Evolutionary conservation across 169 alveolate species (phyloP).

Genomic region (Plasmodium billcollinsi): DNA sequence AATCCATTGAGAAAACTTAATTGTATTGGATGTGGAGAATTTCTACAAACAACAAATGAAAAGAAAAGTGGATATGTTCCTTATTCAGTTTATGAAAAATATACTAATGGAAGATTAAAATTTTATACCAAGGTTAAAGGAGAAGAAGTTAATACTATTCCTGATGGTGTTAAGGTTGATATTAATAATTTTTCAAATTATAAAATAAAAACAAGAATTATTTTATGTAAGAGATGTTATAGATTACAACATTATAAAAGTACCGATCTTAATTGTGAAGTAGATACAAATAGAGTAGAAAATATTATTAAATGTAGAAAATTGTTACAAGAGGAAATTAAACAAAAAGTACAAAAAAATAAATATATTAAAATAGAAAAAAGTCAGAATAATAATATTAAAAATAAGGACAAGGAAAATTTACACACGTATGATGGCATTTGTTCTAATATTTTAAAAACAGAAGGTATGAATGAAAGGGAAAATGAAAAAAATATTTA

Average conservation of each 20-base stretch:
- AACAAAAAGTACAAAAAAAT: neutral
- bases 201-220: conserved; percentile 78
- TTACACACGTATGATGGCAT: too few species aligned
- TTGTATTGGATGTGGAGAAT: conserved; percentile 86
- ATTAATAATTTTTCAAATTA: conserved; percentile 79
- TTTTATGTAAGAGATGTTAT: conserved; percentile 83
- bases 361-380: neutral
- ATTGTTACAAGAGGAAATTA: conserved; percentile 35
- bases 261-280: conserved; percentile 46
- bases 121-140: conserved; percentile 84
- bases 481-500: too few species aligned
- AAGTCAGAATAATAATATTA: neutral
- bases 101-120: conserved; percentile 76
- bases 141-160: conserved; percentile 80
- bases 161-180: conserved; percentile 86
- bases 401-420: neutral
- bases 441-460: neutral
- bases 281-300: conserved; percentile 60
- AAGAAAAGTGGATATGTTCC: conserved; percentile 84
- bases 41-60: conserved; percentile 80
- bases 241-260: conserved; percentile 81
- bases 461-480: neutral
- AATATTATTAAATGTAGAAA: conserved; percentile 65
- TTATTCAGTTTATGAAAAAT: conserved; percentile 68
- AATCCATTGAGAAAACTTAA: conserved; percentile 66